A percentile compares a stretch with the other conserved stretches of the same genome.
Conservation (phyloP, 441 rosid species). For the Capsella rubella region DNA sequence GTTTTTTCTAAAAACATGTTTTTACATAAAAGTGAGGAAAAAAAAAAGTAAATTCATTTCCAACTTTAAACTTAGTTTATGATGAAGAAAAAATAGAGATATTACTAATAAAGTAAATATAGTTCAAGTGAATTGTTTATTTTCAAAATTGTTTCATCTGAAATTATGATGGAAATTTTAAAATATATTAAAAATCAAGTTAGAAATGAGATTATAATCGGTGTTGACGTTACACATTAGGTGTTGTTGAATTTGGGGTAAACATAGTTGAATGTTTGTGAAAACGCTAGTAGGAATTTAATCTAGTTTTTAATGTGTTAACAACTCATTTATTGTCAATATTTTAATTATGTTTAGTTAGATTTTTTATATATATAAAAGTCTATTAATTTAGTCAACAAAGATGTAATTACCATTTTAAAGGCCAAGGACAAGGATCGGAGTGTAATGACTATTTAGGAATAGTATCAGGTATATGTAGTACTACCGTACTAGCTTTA, state of each 20-base stretch:
- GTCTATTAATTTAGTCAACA: constrained; percentile 38
- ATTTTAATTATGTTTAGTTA: constrained; percentile 18
- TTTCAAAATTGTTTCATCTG: not conserved
- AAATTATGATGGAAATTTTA: not conserved
- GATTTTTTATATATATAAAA: not conserved
- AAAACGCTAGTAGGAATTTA: constrained; percentile 38
- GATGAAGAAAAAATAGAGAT: not conserved
- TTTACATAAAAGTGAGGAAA: not conserved
- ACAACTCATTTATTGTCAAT: constrained; percentile 17
- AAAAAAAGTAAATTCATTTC: not conserved
- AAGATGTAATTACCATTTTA: constrained; percentile 27
- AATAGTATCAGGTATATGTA: not conserved
- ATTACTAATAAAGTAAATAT: not conserved
- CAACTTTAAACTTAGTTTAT: not conserved
- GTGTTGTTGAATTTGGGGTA: constrained; percentile 45
- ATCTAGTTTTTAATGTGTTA: constrained; percentile 27
- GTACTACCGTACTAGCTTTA: not conserved
- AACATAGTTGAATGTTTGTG: constrained; percentile 46
- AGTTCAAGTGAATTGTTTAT: not conserved
- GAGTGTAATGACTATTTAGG: constrained; percentile 28
- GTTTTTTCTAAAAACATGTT: not conserved
- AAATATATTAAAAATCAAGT: constrained; percentile 14
- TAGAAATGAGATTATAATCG: constrained; percentile 27
- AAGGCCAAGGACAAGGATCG: not conserved
- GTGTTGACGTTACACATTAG: constrained; percentile 36